phyloP scores from a whole-genome alignment of 2,329 filamentous ascomycete species.

The Cercospora canescens region DNA sequence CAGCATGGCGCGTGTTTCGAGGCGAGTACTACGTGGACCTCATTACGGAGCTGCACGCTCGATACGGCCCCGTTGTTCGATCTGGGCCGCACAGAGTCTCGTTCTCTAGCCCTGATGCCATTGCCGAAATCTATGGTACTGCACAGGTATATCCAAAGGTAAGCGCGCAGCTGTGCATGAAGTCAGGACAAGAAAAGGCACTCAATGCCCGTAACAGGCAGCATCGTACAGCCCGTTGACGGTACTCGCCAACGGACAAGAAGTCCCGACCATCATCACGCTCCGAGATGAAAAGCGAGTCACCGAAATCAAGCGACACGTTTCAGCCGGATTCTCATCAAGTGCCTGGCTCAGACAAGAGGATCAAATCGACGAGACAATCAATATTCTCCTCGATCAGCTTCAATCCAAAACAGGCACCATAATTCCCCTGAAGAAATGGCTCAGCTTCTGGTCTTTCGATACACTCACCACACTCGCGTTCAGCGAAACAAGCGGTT shows the following conservation, averaged over 20 bases:
- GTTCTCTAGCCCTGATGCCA: constrained; percentile 12
- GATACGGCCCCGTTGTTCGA: constrained; percentile 32
- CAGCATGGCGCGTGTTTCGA: constrained; percentile 10
- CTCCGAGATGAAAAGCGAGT: constrained; percentile 15
- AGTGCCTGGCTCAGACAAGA: constrained; percentile 18
- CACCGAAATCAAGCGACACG: constrained; percentile 15
- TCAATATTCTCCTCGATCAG: constrained; percentile 10
- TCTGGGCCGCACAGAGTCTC: constrained; percentile 31
- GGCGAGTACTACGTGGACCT: constrained; percentile 30
- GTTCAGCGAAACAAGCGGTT: constrained; percentile 14
- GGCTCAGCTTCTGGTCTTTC: constrained; percentile 17
- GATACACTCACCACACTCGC: constrained; percentile 17
- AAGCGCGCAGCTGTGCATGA: not conserved
- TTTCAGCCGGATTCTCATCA: constrained; percentile 16
- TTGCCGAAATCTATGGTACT: constrained; percentile 17
- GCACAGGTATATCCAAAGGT: not conserved
- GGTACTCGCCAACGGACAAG: constrained; percentile 11
- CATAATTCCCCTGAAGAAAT: constrained; percentile 1
- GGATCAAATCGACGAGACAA: constrained; percentile 12
- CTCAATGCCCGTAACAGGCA: not conserved
- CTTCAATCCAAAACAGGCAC: not conserved
- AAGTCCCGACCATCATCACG: constrained; percentile 13
- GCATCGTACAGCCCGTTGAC: constrained; percentile 17
- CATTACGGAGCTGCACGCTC: constrained; percentile 19
- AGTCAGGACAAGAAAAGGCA: too few species aligned